Evolutionary conservation across 177 flowering plant genomes (phyloP).

Genomic region (Tripterygium wilfordii): DNA sequence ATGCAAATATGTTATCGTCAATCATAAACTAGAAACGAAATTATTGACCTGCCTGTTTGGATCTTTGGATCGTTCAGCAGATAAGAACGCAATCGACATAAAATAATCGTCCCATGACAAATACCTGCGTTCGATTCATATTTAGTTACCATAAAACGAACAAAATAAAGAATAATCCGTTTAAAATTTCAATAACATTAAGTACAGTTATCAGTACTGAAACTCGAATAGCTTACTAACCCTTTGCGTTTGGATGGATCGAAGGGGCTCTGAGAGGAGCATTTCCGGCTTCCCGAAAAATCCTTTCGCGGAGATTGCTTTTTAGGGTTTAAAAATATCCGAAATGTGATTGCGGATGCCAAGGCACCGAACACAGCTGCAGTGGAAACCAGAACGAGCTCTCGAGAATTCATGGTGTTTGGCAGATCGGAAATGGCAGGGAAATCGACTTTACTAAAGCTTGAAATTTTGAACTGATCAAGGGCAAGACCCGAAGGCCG

Average conservation of each 20-base stretch:
- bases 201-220: no score
- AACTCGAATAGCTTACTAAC: slow-evolving; percentile 40
- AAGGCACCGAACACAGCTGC: slow-evolving; percentile 55
- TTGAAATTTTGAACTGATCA: not conserved
- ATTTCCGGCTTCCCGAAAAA: slow-evolving; percentile 17
- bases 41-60: slow-evolving; percentile 99
- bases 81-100: slow-evolving; percentile 90
- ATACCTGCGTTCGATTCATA: slow-evolving; percentile 38
- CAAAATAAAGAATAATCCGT: not conserved
- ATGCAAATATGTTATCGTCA: no score
- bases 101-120: slow-evolving; percentile 97
- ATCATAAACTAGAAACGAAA: no score
- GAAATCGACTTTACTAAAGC: not conserved
- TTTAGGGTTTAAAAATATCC: slow-evolving; percentile 27
- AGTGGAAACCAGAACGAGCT: slow-evolving; percentile 42
- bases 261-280: slow-evolving; percentile 43
- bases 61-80: slow-evolving; percentile 89
- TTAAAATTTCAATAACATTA: no score
- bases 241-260: slow-evolving; percentile 81
- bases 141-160: not conserved
- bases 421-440: not conserved
- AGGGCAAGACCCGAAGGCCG: no score
- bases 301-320: slow-evolving; percentile 8
- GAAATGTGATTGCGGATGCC: slow-evolving; percentile 44
- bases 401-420: slow-evolving; percentile 48